Conservation (phyloP, 805 yeast genomes). For the Lipomyces anomalus region DNA sequence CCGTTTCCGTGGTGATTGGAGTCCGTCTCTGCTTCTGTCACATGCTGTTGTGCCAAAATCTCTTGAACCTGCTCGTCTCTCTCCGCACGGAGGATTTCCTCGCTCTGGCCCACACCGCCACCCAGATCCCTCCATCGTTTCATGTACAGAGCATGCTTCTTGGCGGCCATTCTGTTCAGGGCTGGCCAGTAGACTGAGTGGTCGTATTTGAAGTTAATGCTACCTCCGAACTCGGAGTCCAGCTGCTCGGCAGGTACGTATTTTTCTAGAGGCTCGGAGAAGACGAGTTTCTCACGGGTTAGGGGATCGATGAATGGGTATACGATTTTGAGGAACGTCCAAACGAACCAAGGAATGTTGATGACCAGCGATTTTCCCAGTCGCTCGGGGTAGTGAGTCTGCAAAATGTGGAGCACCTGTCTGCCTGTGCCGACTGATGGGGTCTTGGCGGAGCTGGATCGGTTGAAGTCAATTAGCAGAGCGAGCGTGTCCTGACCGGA, state of each 20-base stretch:
- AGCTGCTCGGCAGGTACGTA: constrained; percentile 79
- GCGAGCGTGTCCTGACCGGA: constrained; percentile 94
- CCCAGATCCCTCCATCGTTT: constrained; percentile 70
- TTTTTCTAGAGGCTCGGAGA: constrained; percentile 78
- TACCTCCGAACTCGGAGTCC: constrained; percentile 80
- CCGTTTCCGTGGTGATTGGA: not conserved
- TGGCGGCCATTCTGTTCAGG: constrained; percentile 54
- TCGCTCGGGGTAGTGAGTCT: constrained; percentile 96
- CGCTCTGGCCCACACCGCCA: constrained; percentile 69
- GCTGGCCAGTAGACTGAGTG: constrained; percentile 78
- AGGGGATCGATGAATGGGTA: constrained; percentile 95
- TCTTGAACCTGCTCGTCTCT: constrained; percentile 14
- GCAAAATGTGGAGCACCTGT: constrained; percentile 87
- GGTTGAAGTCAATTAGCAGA: constrained; percentile 83
- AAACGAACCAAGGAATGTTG: constrained; percentile 89
- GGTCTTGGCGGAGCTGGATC: constrained; percentile 64
- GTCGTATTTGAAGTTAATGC: constrained; percentile 72
- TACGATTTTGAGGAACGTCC: constrained; percentile 85
- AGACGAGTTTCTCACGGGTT: constrained; percentile 88
- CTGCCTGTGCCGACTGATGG: constrained; percentile 89
- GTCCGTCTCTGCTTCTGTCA: not conserved
- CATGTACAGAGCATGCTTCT: constrained; percentile 57
- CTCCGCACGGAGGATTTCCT: constrained; percentile 64
- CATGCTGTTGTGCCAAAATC: not conserved
- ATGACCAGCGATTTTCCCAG: constrained; percentile 87